Percentiles rank a stretch among this genome's conserved stretches.
phyloP scores from a whole-genome alignment of 306 rosid species.

The Oxytropis ochrocephala region DNA sequence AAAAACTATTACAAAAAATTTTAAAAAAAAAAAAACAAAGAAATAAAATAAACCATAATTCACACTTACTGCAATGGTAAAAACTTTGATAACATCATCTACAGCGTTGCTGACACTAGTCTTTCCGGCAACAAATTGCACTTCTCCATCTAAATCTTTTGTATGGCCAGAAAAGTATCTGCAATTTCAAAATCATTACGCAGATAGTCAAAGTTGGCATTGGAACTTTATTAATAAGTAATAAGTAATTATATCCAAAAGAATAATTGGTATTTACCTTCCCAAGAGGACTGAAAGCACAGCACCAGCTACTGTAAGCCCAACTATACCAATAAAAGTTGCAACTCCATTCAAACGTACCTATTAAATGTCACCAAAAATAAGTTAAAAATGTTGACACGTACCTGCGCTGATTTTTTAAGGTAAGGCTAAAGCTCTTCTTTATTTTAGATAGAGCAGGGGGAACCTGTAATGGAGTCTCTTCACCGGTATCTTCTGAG shows the following conservation, averaged over 20 bases:
- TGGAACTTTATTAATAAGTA: neutral
- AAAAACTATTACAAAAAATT: constrained; percentile 10
- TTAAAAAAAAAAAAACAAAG: neutral
- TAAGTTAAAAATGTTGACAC: constrained; percentile 15
- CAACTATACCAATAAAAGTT: constrained; percentile 90
- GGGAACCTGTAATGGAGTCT: constrained; percentile 91
- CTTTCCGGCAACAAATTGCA: constrained; percentile 42
- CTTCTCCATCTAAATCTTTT: constrained; percentile 38
- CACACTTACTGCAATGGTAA: constrained; percentile 89
- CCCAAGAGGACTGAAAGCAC: constrained; percentile 77
- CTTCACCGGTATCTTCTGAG: constrained; percentile 95
- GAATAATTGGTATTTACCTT: constrained; percentile 46
- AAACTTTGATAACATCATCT: constrained; percentile 62
- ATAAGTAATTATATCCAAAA: neutral
- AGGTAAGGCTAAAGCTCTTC: neutral
- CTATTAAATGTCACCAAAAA: constrained; percentile 45
- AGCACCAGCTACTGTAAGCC: constrained; percentile 73
- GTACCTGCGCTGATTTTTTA: neutral
- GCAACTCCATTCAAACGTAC: constrained; percentile 99
- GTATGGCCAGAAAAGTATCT: constrained; percentile 83
- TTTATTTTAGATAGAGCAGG: constrained; percentile 5
- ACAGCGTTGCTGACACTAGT: constrained; percentile 49
- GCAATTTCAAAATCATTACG: constrained; percentile 23
- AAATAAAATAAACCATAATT: neutral
- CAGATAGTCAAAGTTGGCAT: constrained; percentile 20